Percentiles rank a stretch among this genome's conserved stretches.
phyloP scores from a whole-genome alignment of 352 stramenopile genomes.

The Phytophthora ohioensis region DNA sequence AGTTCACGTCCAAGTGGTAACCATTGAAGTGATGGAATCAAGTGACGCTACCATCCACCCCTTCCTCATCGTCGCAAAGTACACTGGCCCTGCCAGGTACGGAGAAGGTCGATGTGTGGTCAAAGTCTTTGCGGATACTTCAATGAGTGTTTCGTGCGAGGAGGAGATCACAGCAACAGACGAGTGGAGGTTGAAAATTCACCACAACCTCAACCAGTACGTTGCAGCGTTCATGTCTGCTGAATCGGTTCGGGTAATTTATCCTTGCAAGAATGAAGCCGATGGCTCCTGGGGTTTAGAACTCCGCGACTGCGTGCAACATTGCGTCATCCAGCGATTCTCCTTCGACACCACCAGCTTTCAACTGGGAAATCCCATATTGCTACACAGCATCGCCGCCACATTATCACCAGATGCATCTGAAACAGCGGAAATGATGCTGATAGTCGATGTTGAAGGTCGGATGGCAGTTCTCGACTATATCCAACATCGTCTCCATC shows the following conservation, averaged over 20 bases:
- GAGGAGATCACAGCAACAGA: conserved; percentile 42
- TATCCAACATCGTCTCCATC: conserved; percentile 12
- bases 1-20: conserved; percentile 19
- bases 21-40: conserved; percentile 28
- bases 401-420: conserved; percentile 4
- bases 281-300: conserved; percentile 40
- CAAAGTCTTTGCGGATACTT: conserved; percentile 50
- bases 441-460: conserved; percentile 37
- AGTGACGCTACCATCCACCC: conserved; percentile 29
- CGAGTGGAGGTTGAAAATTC: conserved; percentile 39
- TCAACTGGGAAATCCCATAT: neutral
- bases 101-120: conserved; percentile 18
- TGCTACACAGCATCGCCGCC: conserved; percentile 11
- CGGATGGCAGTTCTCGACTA: conserved; percentile 42
- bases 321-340: conserved; percentile 36
- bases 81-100: conserved; percentile 20
- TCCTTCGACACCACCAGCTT: conserved; percentile 21
- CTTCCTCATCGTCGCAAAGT: conserved; percentile 39
- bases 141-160: conserved; percentile 31
- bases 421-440: conserved; percentile 21
- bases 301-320: conserved; percentile 50
- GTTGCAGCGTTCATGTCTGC: conserved; percentile 22
- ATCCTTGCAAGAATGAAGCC: conserved; percentile 9
- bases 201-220: conserved; percentile 14
- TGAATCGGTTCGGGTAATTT: conserved; percentile 24